Base-by-base conservation (phyloP, 352 stramenopile species). In the Achlya hypogyna region DNA sequence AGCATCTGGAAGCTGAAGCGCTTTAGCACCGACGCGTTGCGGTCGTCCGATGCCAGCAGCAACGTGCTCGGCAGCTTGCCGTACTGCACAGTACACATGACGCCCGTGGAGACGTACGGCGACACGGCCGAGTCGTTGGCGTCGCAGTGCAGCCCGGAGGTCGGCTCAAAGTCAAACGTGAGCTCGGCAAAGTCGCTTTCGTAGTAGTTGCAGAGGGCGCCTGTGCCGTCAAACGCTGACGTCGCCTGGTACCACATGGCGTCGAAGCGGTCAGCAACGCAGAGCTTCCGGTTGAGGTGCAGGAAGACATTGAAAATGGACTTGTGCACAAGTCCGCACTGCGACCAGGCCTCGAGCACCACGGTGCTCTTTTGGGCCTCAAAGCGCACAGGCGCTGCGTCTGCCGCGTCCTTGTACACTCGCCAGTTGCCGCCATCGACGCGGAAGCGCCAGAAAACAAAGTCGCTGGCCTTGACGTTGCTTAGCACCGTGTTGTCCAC, bases 211-310 rank as follows among this genome's bases (percentile, higher is more conserved):
- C 80, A 88, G 35, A 88, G 75, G 8, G 65, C 51, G 28, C 51
- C 59, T 1, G 47, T 29, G 45, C 80, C 71, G 27, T 74, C 73
- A 5, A 78, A 69, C 1, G 53, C n/a, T 2, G 28, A 43, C 5
- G 67, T 63, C 31, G 76, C 64, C 68, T 89, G 78, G 65, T 89
- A 89, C 79, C 79, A 89, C 81, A 89, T 86, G n/a, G 73, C 69
- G 43, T 69, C 62, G 51, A 88, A 87, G 20, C 75, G 70, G 16
- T 87, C 71, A 53, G 78, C 86, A 14, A 89, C 71, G 5, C 69
- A 58, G 53, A 84, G 66, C 42, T 68, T 70, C 40, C 73, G 82
- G 63, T 78, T 74, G 43, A 79, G 65, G 51, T 88, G 79, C 31
- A 88, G 60, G 51, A 78, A 69, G 4, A 88, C 71, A 52, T 75